These are phyloP conservation scores for Diaporthe sp. DNA, from an alignment of 2,329 filamentous ascomycete genomes.

Conservation along the genomic window DNA sequence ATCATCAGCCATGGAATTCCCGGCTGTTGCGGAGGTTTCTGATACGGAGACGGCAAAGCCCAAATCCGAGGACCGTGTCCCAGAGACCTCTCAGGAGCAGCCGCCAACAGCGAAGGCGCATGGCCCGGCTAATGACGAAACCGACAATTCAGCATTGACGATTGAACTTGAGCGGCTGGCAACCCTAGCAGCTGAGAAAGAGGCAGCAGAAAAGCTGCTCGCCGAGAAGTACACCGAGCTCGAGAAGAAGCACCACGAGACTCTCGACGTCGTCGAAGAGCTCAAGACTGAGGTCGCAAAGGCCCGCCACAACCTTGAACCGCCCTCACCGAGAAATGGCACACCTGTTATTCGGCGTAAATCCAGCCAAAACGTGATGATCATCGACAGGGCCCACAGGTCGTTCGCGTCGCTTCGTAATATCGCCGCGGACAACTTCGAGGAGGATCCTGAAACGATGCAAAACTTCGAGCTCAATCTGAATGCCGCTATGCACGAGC, in stretches of 20 bases:
- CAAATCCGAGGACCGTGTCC: slow-evolving; percentile 41
- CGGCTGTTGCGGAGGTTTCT: slow-evolving; percentile 72
- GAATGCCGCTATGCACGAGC: slow-evolving; percentile 91
- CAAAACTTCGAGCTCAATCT: slow-evolving; percentile 94
- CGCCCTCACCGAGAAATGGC: slow-evolving; percentile 71
- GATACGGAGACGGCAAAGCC: slow-evolving; percentile 69
- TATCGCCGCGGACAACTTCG: slow-evolving; percentile 88
- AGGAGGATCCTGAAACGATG: slow-evolving; percentile 83
- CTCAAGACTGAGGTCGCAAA: slow-evolving; percentile 89
- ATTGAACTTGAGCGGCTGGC: slow-evolving; percentile 80
- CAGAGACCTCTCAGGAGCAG: slow-evolving; percentile 22
- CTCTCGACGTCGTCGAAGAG: slow-evolving; percentile 88
- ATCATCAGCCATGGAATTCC: slow-evolving; percentile 86
- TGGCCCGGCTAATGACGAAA: slow-evolving; percentile 51
- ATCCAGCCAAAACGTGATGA: slow-evolving; percentile 89
- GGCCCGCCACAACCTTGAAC: slow-evolving; percentile 72
- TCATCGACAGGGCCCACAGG: slow-evolving; percentile 90
- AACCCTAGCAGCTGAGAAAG: slow-evolving; percentile 79
- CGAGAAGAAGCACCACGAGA: slow-evolving; percentile 83
- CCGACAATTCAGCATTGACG: slow-evolving; percentile 60
- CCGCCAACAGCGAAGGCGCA: slow-evolving; percentile 1
- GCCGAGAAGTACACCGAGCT: slow-evolving; percentile 85
- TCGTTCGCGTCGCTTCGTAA: slow-evolving; percentile 92
- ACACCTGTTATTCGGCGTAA: slow-evolving; percentile 89
- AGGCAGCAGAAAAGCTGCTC: slow-evolving; percentile 79